phyloP scores from a whole-genome alignment of 2,329 filamentous ascomycete species.

The Trichoderma afroharzianum region DNA sequence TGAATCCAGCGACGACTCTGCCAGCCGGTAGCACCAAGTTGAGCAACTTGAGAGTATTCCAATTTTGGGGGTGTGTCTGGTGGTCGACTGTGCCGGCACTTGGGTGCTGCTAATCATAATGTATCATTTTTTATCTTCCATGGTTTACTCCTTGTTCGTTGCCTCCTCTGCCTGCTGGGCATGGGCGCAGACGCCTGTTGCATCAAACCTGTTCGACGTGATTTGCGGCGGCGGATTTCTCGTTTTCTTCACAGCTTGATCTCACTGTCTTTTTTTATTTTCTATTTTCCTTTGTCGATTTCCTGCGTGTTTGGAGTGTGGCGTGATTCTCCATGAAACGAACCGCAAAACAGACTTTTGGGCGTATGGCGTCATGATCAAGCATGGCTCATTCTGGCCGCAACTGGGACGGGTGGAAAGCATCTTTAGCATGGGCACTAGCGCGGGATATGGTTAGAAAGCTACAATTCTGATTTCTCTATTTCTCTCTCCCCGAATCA shows the following conservation, averaged over 20 bases:
- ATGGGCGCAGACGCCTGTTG: not conserved
- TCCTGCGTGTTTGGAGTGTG: not conserved
- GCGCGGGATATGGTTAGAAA: slow-evolving; percentile 15
- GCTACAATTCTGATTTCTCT: slow-evolving; percentile 7
- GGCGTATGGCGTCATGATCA: slow-evolving; percentile 15
- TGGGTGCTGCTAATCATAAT: not conserved
- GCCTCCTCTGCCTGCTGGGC: not conserved
- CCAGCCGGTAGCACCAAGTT: slow-evolving; percentile 20
- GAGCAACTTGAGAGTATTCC: not conserved
- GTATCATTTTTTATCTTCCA: not conserved
- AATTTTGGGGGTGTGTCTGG: not conserved
- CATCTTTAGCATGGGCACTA: slow-evolving; percentile 14
- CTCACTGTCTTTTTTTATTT: not conserved
- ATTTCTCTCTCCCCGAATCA: not conserved
- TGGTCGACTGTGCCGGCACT: not conserved
- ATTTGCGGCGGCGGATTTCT: not conserved
- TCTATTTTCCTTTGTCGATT: not conserved
- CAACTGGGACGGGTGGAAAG: not conserved
- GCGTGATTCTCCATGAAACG: not conserved
- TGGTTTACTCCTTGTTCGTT: not conserved
- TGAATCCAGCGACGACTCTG: slow-evolving; percentile 25
- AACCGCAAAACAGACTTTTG: not conserved
- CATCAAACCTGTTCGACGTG: not conserved
- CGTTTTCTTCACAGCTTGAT: not conserved
- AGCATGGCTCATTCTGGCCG: slow-evolving; percentile 6